These are phyloP conservation scores for Penicillium janthinellum DNA, from an alignment of 2,329 filamentous ascomycete species.

Conservation along the genomic window DNA sequence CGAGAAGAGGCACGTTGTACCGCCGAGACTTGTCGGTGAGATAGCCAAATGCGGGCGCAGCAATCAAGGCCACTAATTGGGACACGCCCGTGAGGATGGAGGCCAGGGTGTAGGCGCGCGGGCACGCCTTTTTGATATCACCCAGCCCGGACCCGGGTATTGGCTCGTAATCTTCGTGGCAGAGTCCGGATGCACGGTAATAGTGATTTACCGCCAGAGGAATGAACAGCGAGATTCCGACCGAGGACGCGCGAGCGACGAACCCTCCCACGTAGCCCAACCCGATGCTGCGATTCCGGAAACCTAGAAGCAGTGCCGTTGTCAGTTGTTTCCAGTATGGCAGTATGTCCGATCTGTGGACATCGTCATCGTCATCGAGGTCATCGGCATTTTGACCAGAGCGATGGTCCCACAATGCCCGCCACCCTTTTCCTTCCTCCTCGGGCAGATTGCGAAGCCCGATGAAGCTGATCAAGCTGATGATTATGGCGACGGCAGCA, in stretches of 20 bases:
- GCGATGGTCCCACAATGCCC: slow-evolving; percentile 46
- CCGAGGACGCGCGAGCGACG: slow-evolving; percentile 89
- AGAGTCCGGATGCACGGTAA: slow-evolving; percentile 79
- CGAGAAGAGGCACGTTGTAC: slow-evolving; percentile 73
- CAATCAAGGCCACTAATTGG: slow-evolving; percentile 81
- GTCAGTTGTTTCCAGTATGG: slow-evolving; percentile 58
- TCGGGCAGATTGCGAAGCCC: slow-evolving; percentile 70
- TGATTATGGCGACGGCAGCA: slow-evolving; percentile 67
- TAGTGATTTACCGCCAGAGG: slow-evolving; percentile 91
- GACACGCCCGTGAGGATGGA: slow-evolving; percentile 86
- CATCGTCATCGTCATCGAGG: neutral
- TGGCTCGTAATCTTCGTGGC: slow-evolving; percentile 53
- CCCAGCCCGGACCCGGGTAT: slow-evolving; percentile 34
- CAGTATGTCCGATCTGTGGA: slow-evolving; percentile 5
- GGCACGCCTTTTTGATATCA: slow-evolving; percentile 82
- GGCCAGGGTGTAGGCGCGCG: slow-evolving; percentile 82
- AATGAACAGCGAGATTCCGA: slow-evolving; percentile 93
- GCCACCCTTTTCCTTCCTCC: slow-evolving; percentile 76
- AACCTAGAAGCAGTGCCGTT: slow-evolving; percentile 68
- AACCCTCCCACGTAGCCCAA: slow-evolving; percentile 93
- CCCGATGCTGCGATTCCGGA: slow-evolving; percentile 74
- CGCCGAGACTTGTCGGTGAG: slow-evolving; percentile 68
- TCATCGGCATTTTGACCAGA: slow-evolving; percentile 8
- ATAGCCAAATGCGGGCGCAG: slow-evolving; percentile 85
- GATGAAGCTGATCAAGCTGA: slow-evolving; percentile 75